Evolutionary conservation across 768 basidiomycete genomes (phyloP).

Genomic region (Suillus spraguei): DNA sequence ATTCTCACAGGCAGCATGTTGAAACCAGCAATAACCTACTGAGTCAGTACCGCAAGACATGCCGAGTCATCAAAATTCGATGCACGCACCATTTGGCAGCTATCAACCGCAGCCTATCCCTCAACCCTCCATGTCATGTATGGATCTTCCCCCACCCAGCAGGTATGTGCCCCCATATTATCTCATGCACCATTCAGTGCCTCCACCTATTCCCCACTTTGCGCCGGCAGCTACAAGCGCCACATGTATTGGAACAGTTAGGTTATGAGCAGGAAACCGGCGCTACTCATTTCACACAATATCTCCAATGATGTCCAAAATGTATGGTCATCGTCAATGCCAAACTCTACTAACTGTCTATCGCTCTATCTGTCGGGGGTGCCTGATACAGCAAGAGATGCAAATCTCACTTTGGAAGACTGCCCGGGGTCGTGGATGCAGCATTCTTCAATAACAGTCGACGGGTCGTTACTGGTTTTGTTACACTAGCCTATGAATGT

Average conservation of each 20-base stretch:
- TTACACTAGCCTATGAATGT: slow-evolving; percentile 68
- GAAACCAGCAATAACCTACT: too few species aligned
- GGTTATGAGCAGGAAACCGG: not conserved
- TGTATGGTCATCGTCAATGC: not conserved
- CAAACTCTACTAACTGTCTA: not conserved
- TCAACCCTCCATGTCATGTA: too few species aligned
- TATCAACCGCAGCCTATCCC: too few species aligned
- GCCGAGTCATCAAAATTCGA: too few species aligned
- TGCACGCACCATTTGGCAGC: too few species aligned
- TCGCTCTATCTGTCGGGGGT: not conserved
- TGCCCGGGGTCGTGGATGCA: not conserved
- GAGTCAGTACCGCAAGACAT: too few species aligned
- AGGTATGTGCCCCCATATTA: too few species aligned
- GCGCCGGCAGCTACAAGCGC: too few species aligned
- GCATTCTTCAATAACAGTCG: slow-evolving; percentile 77
- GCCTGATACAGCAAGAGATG: not conserved
- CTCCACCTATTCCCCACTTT: too few species aligned
- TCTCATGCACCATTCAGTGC: too few species aligned
- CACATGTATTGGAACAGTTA: not conserved
- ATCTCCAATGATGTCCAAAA: not conserved
- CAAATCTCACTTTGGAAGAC: not conserved
- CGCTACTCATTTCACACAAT: not conserved
- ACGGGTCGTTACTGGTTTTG: slow-evolving; percentile 87
- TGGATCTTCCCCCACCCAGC: too few species aligned
- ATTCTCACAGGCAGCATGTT: too few species aligned